Evolutionary conservation across 371 early-diverging fungal species (phyloP).

Genomic region (Vairimorpha ceranae): DNA sequence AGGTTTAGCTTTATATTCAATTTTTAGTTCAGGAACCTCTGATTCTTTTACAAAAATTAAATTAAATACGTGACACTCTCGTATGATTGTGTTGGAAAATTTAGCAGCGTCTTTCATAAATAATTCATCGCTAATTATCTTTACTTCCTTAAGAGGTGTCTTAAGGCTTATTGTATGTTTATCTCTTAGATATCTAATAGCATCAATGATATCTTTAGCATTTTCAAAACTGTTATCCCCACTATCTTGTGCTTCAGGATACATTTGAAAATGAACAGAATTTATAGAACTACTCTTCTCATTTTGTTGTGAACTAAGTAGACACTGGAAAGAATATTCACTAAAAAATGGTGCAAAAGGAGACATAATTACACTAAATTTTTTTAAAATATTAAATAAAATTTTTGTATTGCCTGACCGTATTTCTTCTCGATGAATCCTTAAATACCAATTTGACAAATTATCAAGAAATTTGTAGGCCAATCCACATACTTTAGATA

Average conservation of each 20-base stretch:
- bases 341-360: conserved; percentile 96
- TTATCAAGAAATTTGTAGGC: conserved; percentile 81
- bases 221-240: conserved; percentile 49
- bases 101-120: conserved; percentile 77
- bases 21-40: conserved; percentile 8
- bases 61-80: conserved; percentile 57
- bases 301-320: conserved; percentile 27
- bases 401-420: conserved; percentile 82
- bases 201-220: conserved; percentile 75
- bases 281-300: not conserved
- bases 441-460: conserved; percentile 97
- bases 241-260: conserved; percentile 14
- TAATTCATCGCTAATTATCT: conserved; percentile 76
- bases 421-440: conserved; percentile 91
- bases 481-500: conserved; percentile 87
- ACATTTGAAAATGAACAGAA: conserved; percentile 60
- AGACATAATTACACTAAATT: conserved; percentile 83
- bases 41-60: conserved; percentile 20
- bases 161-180: conserved; percentile 82
- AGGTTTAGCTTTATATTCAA: conserved; percentile 48
- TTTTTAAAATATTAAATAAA: conserved; percentile 81
- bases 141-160: conserved; percentile 84
- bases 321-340: conserved; percentile 87
- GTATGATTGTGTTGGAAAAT: conserved; percentile 66
- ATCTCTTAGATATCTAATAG: conserved; percentile 86